Percentiles rank a stretch among this genome's conserved stretches.
These are phyloP conservation scores for Huntiella bhutanensis DNA, from an alignment of 2,329 filamentous ascomycete species.

Conservation along the genomic window DNA sequence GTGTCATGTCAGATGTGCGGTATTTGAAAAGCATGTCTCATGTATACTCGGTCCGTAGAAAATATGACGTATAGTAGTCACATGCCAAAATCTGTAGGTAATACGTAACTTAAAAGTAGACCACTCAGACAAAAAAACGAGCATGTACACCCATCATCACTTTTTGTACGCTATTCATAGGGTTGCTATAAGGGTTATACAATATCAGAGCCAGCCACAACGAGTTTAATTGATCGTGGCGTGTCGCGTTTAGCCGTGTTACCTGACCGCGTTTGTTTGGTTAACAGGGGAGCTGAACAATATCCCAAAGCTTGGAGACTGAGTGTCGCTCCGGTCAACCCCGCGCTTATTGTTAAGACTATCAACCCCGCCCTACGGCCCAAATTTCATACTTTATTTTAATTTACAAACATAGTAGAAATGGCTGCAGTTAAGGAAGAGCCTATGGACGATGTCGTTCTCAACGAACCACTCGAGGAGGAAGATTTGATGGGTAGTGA, in stretches of 20 bases:
- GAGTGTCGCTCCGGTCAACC: not conserved
- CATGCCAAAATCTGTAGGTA: too few relatives aligned
- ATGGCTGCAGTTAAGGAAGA: constrained; percentile 6
- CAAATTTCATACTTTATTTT: not conserved
- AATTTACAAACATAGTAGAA: not conserved
- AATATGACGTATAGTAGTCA: too few relatives aligned
- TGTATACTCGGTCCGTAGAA: too few relatives aligned
- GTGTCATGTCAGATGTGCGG: too few relatives aligned
- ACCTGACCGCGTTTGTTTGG: too few relatives aligned
- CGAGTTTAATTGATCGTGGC: constrained; percentile 4
- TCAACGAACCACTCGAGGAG: constrained; percentile 16
- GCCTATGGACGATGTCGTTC: constrained; percentile 21
- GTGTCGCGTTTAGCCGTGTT: not conserved
- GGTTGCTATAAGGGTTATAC: not conserved
- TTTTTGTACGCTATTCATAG: too few relatives aligned
- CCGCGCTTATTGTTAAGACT: not conserved
- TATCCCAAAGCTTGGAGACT: too few relatives aligned
- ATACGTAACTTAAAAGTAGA: too few relatives aligned
- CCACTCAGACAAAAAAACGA: too few relatives aligned
- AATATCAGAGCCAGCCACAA: not conserved
- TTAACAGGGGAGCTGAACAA: too few relatives aligned
- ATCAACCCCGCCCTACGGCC: not conserved
- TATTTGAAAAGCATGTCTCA: too few relatives aligned
- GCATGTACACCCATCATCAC: too few relatives aligned
- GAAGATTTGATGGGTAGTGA: constrained; percentile 10